Conservation (phyloP, 257 asterid genomes). For the Scutellaria galericulata region DNA sequence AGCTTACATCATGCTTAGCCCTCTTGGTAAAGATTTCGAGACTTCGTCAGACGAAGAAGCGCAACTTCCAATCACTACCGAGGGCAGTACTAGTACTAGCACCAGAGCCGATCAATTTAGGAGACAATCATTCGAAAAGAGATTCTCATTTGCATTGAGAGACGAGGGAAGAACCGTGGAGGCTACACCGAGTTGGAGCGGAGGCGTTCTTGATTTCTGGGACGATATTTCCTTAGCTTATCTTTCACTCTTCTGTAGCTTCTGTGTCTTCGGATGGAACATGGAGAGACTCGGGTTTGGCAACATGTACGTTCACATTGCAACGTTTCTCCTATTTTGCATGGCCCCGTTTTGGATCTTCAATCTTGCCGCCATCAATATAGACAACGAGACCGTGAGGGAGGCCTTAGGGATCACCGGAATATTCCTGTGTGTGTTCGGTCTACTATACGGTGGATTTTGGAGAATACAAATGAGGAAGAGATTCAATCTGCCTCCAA, state of each 20-base stretch:
- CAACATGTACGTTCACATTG: conserved; percentile 92
- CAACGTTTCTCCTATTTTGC: conserved; percentile 82
- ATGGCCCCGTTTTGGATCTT: conserved; percentile 92
- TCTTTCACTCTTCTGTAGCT: conserved; percentile 80
- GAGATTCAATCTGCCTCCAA: conserved; percentile 74
- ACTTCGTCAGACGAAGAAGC: conserved; percentile 39
- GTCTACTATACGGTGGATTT: conserved; percentile 87
- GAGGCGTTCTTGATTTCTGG: conserved; percentile 88
- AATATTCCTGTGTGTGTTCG: conserved; percentile 75
- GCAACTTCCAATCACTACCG: conserved; percentile 30
- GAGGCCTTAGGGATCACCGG: conserved; percentile 74
- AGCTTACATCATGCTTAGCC: conserved; percentile 72
- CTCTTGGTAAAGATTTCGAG: conserved; percentile 78
- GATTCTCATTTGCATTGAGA: conserved; percentile 64
- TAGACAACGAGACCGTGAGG: conserved; percentile 68
- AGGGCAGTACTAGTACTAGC: conserved; percentile 40
- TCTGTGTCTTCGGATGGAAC: conserved; percentile 96
- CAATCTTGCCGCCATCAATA: conserved; percentile 81
- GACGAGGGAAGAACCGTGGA: conserved; percentile 49
- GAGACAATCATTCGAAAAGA: conserved; percentile 58
- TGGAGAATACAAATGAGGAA: conserved; percentile 96
- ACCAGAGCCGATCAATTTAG: conserved; percentile 38
- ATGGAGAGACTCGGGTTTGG: conserved; percentile 96
- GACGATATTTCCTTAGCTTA: conserved; percentile 85
- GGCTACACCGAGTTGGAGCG: conserved; percentile 77